A percentile compares a stretch with the other conserved stretches of the same genome.
Evolutionary conservation across 1,284 basidiomycete genomes (phyloP).

Genomic region (Heterobasidion parviporum): DNA sequence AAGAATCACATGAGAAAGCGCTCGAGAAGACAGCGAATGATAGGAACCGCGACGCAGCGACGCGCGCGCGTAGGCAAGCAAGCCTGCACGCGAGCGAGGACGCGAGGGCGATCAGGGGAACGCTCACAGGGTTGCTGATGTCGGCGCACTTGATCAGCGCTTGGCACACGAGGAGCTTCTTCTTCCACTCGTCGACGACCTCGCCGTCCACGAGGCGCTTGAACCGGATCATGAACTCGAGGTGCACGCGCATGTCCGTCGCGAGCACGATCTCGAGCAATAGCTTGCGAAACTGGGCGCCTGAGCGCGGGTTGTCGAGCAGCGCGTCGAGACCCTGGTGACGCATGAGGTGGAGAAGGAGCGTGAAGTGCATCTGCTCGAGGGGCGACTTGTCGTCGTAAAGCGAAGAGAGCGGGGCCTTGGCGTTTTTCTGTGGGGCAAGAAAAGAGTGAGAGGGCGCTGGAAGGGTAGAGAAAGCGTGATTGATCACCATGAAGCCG

Average conservation of each 20-base stretch:
- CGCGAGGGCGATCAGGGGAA: background rate
- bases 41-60: background rate
- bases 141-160: conserved; percentile 93
- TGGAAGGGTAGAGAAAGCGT: background rate
- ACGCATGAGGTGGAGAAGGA: conserved; percentile 77
- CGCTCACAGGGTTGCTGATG: conserved; percentile 88
- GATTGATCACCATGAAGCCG: conserved; percentile 73
- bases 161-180: conserved; percentile 76
- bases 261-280: conserved; percentile 78
- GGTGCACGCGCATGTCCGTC: conserved; percentile 90
- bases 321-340: conserved; percentile 69
- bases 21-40: background rate
- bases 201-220: conserved; percentile 33
- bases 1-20: background rate
- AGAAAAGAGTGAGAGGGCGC: too few relatives aligned
- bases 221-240: conserved; percentile 74
- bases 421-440: conserved; percentile 74
- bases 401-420: conserved; percentile 78
- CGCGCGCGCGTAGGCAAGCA: too few relatives aligned
- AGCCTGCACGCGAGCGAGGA: too few relatives aligned
- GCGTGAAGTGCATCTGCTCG: conserved; percentile 88
- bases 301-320: conserved; percentile 43
- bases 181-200: conserved; percentile 30
- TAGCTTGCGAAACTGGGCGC: conserved; percentile 59
- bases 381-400: conserved; percentile 86